Base-by-base conservation (phyloP, 2,329 filamentous ascomycete species). In the Elsinoe arachidis region DNA sequence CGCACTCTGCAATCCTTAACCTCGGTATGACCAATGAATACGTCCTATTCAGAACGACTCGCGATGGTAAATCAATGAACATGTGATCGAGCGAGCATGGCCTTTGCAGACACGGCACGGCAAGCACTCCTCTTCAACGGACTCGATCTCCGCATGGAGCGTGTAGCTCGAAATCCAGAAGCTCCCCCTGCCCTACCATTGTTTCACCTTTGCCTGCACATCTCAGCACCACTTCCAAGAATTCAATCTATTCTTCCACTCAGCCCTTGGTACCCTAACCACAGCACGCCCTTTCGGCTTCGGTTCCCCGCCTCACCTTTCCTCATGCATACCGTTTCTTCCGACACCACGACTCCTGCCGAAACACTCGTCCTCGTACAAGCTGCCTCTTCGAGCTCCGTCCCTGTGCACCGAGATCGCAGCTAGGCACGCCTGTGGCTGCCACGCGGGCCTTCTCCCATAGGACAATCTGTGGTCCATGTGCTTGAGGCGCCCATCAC, bases 191-290 rank as follows among this genome's bases (percentile, higher is more conserved):
- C 49, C 49, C 35, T 37, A 39, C 49, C 49, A 53, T 53, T 34
- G 49, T 53, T 53, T 53, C 49, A 53, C 26, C 46, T 53, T 53
- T 53, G 17, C 49, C 49, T 53, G 49, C 33, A 17, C 49, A 21
- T 53, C 34, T 38, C 49, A 37, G n/a, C 33, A 53, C 34, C 33
- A 11, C 33, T 12, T 38, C 49, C 49, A 38, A 53, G 33, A 53
- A 53, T 53, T 5, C 17, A 53, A 53, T 53, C 19, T 34, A 23
- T 38, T 23, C 49, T 33, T 30, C 17, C 17, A 30, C 15, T 38
- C 49, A 23, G 9, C 49, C 12, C 14, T 15, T 38, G 49, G 49
- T 53, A 53, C 49, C 49, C 49, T 53, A 53, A 19, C 3, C 11
- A 6, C 37, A 14, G 30, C 26, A 5, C n/a, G 15, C 33, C 26